A percentile compares a stretch with the other conserved stretches of the same genome.
Conservation (phyloP, 257 asterid species). For the Solanum okadae region DNA sequence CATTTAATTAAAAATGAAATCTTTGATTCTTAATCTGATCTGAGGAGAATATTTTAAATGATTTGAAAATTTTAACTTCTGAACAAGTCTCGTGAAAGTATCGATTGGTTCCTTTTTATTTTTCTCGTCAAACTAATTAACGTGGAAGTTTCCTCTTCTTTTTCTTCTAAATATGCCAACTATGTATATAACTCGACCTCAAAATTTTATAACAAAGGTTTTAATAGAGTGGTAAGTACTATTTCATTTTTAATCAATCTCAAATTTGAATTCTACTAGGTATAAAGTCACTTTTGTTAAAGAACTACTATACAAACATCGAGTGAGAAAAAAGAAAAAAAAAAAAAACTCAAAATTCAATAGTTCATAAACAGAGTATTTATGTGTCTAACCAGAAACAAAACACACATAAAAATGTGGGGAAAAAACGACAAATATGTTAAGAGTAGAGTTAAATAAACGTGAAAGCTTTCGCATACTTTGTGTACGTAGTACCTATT, state of each 20-base stretch:
- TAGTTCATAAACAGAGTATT: not conserved
- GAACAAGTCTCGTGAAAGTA: not conserved
- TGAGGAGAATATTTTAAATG: not conserved
- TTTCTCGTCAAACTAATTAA: not conserved
- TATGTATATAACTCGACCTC: too few species aligned
- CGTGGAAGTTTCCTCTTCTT: not conserved
- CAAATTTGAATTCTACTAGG: too few species aligned
- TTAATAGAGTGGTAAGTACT: too few species aligned
- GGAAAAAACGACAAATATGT: too few species aligned
- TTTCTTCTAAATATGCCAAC: too few species aligned
- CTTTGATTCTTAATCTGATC: not conserved
- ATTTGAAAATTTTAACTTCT: not conserved
- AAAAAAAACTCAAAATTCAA: too few species aligned
- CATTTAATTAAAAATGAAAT: not conserved
- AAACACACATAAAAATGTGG: too few species aligned
- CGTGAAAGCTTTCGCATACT: not conserved
- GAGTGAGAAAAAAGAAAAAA: too few species aligned
- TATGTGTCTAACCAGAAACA: not conserved
- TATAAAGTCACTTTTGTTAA: too few species aligned
- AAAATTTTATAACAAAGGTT: too few species aligned
- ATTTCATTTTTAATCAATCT: too few species aligned
- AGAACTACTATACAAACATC: too few species aligned
- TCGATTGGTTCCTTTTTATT: not conserved
- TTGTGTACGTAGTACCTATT: not conserved
- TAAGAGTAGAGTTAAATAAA: not conserved